A percentile compares a stretch with the other conserved stretches of the same genome.
Conservation (phyloP, 2,329 filamentous ascomycete species). For the Bisporella sp. region DNA sequence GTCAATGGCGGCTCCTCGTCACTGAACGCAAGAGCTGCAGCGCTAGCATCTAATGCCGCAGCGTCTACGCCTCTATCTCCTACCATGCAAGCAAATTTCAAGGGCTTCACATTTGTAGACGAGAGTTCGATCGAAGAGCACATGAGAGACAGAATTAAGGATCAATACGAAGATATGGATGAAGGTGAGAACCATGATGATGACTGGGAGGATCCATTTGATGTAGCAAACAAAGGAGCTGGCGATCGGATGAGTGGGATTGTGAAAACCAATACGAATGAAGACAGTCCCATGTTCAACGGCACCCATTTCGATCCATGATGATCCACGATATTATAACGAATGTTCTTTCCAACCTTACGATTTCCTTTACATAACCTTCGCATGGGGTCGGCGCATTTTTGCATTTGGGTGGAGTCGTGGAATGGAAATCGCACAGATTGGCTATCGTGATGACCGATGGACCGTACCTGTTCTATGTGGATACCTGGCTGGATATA, state of each 20-base stretch:
- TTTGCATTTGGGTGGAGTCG: background rate
- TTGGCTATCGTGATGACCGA: constrained; percentile 3
- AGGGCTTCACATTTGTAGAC: constrained; percentile 98
- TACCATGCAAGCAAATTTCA: constrained; percentile 95
- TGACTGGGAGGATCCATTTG: constrained; percentile 31
- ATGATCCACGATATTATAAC: background rate
- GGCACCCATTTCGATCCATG: constrained; percentile 49
- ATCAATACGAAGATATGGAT: constrained; percentile 55
- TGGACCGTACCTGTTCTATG: no score
- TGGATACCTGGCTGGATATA: no score
- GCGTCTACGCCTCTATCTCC: constrained; percentile 90
- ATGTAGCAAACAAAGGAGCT: constrained; percentile 37
- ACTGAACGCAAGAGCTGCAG: constrained; percentile 83
- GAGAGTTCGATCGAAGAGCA: constrained; percentile 90
- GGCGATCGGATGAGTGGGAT: constrained; percentile 58
- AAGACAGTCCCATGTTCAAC: constrained; percentile 53
- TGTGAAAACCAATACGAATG: constrained; percentile 47
- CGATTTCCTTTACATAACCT: background rate
- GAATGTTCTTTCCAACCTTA: background rate
- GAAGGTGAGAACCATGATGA: constrained; percentile 45
- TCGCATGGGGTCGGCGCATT: background rate
- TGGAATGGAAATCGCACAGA: constrained; percentile 2
- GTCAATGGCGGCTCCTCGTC: constrained; percentile 71
- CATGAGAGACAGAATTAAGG: constrained; percentile 48
- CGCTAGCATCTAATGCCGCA: constrained; percentile 75